Percentiles rank a stretch among this genome's conserved stretches.
Evolutionary conservation across 2,329 filamentous ascomycete genomes (phyloP).

Genomic region (Paecilomyces fulvus): DNA sequence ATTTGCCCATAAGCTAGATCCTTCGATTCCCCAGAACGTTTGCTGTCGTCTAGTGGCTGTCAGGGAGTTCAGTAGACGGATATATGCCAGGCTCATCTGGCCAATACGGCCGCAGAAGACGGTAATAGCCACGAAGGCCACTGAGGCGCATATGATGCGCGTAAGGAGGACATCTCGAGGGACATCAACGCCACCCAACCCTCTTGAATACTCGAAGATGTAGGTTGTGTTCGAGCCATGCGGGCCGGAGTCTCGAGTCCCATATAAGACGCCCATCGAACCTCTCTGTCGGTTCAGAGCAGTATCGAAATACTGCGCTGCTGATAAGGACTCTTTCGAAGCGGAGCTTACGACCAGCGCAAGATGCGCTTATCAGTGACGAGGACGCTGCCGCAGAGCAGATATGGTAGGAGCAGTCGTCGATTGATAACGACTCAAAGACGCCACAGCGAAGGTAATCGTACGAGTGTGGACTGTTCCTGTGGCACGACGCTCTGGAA

Average conservation of each 20-base stretch:
- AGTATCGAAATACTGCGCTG: not conserved
- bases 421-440: not conserved
- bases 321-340: not conserved
- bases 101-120: slow-evolving; percentile 33
- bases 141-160: slow-evolving; percentile 30
- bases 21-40: slow-evolving; percentile 38
- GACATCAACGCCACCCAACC: slow-evolving; percentile 31
- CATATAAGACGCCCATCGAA: slow-evolving; percentile 7
- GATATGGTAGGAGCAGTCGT: not conserved
- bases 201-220: slow-evolving; percentile 32
- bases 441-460: not conserved
- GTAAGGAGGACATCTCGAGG: slow-evolving; percentile 31
- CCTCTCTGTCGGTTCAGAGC: slow-evolving; percentile 6
- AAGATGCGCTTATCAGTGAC: not conserved
- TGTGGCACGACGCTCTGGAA: not conserved
- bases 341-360: not conserved
- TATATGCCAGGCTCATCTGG: slow-evolving; percentile 37
- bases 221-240: slow-evolving; percentile 30
- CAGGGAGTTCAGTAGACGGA: slow-evolving; percentile 36
- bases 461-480: not conserved
- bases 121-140: slow-evolving; percentile 25
- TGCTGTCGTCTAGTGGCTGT: slow-evolving; percentile 30
- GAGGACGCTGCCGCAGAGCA: not conserved
- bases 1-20: slow-evolving; percentile 31
- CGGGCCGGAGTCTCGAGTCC: slow-evolving; percentile 7